Percentiles rank a stretch among this genome's conserved stretches.
Conservation (phyloP, 441 rosid species). For the Raphanus hybrid region DNA sequence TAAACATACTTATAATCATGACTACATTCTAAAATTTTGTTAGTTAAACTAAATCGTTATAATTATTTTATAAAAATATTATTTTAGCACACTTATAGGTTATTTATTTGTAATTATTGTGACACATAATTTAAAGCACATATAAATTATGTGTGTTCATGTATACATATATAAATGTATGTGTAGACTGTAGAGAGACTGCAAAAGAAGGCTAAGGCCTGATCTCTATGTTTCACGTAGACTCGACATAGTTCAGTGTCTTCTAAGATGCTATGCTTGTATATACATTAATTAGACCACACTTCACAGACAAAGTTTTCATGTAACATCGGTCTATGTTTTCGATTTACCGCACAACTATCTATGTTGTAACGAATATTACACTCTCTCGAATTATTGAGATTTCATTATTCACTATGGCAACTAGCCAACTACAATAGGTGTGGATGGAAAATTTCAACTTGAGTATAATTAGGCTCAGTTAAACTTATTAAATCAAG, state of each 20-base stretch:
- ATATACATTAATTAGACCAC: conserved; percentile 23
- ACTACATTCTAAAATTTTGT: neutral
- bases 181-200: conserved; percentile 16
- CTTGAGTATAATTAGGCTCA: neutral
- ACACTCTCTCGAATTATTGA: neutral
- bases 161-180: conserved; percentile 11
- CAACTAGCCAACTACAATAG: neutral
- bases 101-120: neutral
- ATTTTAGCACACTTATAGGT: neutral
- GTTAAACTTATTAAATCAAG: neutral
- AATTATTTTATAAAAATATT: neutral
- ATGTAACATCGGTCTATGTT: neutral
- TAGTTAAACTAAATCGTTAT: neutral
- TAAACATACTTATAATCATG: neutral
- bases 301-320: conserved; percentile 37
- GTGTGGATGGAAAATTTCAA: neutral
- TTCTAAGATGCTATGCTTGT: conserved; percentile 36
- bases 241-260: conserved; percentile 45
- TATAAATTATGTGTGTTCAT: neutral
- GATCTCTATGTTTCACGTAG: conserved; percentile 40
- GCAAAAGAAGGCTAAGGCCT: conserved; percentile 34
- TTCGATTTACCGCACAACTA: neutral
- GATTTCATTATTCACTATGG: neutral
- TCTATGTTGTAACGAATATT: neutral
- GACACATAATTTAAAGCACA: neutral